phyloP scores from a whole-genome alignment of 805 yeast genomes.

The Dipodascopsis uninucleata region DNA sequence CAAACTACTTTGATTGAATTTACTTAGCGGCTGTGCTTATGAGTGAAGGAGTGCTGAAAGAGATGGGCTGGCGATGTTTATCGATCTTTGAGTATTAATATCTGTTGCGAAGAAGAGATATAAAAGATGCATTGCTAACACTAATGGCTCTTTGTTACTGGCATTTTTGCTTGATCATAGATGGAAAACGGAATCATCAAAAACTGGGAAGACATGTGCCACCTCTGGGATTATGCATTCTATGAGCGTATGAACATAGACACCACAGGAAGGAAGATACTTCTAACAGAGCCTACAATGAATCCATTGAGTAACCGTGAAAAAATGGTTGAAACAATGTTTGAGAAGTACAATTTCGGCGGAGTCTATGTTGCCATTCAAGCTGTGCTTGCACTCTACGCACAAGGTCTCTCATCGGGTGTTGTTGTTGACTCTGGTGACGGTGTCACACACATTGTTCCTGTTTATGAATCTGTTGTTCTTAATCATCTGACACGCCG shows the following conservation, averaged over 20 bases:
- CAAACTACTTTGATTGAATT: conserved; percentile 1
- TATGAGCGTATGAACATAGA: conserved; percentile 83
- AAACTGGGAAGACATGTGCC: conserved; percentile 99
- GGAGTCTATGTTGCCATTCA: conserved; percentile 95
- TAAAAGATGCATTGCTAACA: too few relatives aligned
- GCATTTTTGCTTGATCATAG: too few relatives aligned
- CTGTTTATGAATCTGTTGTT: conserved; percentile 96
- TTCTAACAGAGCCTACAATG: conserved; percentile 97
- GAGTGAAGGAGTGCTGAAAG: not conserved
- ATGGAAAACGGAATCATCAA: conserved; percentile 98
- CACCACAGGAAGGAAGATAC: conserved; percentile 67
- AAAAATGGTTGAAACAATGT: conserved; percentile 87
- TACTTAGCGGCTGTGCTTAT: not conserved
- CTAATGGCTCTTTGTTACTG: too few relatives aligned
- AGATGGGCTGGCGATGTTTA: not conserved
- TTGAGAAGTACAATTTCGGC: conserved; percentile 83
- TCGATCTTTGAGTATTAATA: not conserved
- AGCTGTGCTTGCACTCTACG: conserved; percentile 96
- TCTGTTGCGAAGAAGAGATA: too few relatives aligned
- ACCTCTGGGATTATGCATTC: conserved; percentile 96
- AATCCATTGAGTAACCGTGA: conserved; percentile 89
- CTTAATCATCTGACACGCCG: conserved; percentile 88
- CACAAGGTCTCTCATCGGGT: conserved; percentile 84
- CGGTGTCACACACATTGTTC: conserved; percentile 97
- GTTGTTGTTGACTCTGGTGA: conserved; percentile 99